Percentiles rank a stretch among this genome's conserved stretches.
Evolutionary conservation across 2,329 filamentous ascomycete genomes (phyloP).

Genomic region (Dactylellina cionopaga): DNA sequence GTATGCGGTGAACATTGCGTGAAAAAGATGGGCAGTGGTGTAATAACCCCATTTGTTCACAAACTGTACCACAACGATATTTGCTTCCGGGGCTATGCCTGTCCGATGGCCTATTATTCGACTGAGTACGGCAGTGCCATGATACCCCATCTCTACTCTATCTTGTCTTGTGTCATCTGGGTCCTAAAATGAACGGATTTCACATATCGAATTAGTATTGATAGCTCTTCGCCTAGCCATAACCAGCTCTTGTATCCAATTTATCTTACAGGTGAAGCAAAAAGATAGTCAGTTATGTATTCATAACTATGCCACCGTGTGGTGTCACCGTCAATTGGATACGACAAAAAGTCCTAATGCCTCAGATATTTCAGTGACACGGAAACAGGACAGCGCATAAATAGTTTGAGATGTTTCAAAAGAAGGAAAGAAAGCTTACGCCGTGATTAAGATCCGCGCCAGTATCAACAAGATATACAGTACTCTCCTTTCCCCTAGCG

Average conservation of each 20-base stretch:
- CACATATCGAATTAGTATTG: background rate
- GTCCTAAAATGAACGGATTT: conserved; percentile 10
- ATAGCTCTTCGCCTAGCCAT: background rate
- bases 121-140: conserved; percentile 2
- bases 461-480: conserved; percentile 14
- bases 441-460: background rate
- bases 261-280: background rate
- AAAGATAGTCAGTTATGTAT: background rate
- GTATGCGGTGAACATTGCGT: conserved; percentile 8
- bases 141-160: background rate
- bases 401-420: background rate
- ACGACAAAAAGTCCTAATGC: too few species aligned
- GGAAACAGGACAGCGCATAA: background rate
- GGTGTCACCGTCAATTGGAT: too few species aligned
- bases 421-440: background rate
- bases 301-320: too few species aligned
- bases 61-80: background rate
- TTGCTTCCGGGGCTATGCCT: background rate
- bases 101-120: conserved; percentile 1
- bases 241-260: background rate
- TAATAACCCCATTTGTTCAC: conserved; percentile 14
- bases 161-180: background rate
- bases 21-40: conserved; percentile 15
- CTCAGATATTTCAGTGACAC: too few species aligned
- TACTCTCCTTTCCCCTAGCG: background rate